phyloP scores from a whole-genome alignment of 345 rosid species.

The Populus pruinosa region DNA sequence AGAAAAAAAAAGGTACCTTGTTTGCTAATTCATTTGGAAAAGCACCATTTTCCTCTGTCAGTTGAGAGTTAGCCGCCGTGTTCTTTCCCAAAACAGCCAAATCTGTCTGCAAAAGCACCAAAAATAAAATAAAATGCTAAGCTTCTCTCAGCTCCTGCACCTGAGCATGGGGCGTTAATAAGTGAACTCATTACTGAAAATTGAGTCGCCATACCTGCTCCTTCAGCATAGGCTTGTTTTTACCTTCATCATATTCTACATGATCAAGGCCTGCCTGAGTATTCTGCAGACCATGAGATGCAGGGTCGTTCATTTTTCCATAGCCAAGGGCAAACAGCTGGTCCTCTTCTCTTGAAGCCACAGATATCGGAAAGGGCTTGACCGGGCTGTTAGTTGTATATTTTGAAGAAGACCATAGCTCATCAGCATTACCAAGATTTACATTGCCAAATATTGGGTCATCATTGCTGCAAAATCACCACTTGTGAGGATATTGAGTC shows the following conservation, averaged over 20 bases:
- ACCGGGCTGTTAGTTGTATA: constrained; percentile 47
- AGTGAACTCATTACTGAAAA: background rate
- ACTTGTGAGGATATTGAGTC: constrained; percentile 86
- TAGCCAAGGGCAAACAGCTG: constrained; percentile 34
- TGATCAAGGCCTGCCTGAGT: constrained; percentile 21
- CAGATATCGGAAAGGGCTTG: constrained; percentile 43
- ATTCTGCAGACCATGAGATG: constrained; percentile 40
- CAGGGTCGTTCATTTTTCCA: constrained; percentile 38
- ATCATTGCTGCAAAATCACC: constrained; percentile 93
- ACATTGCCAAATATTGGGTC: constrained; percentile 74
- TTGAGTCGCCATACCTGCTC: constrained; percentile 53
- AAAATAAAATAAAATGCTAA: constrained; percentile 1
- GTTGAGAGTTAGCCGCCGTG: constrained; percentile 21
- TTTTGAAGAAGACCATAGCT: constrained; percentile 74
- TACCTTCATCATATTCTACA: constrained; percentile 35
- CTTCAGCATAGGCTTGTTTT: constrained; percentile 24
- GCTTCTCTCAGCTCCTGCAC: background rate
- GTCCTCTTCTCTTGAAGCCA: constrained; percentile 51
- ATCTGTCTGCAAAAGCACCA: constrained; percentile 28
- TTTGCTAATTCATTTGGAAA: constrained; percentile 22
- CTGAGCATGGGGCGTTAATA: constrained; percentile 8
- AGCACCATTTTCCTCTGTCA: constrained; percentile 20
- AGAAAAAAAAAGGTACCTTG: constrained; percentile 27
- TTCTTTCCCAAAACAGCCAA: constrained; percentile 24
- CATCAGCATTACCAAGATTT: constrained; percentile 60